Conservation (phyloP, 768 basidiomycete genomes). For the Lactarius quietus region DNA sequence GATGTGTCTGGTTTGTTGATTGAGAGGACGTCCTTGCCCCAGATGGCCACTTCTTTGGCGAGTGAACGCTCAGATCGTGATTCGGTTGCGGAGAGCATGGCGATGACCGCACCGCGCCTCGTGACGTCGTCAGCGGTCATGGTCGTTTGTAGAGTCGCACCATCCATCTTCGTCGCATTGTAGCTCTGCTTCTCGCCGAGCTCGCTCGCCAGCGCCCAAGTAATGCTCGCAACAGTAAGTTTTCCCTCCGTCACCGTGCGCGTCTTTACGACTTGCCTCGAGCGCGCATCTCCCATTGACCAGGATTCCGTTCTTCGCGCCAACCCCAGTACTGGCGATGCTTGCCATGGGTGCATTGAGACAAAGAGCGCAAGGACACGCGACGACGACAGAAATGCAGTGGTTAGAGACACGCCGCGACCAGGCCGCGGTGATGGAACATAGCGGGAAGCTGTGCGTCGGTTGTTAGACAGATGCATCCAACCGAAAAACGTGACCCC, state of each 20-base stretch:
- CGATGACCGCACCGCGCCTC: slow-evolving; percentile 55
- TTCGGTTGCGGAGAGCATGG: too few species aligned
- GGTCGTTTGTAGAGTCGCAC: slow-evolving; percentile 29
- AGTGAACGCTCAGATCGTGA: slow-evolving; percentile 96
- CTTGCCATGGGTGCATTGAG: slow-evolving; percentile 96
- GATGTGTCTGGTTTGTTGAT: slow-evolving; percentile 46
- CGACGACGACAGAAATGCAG: slow-evolving; percentile 96
- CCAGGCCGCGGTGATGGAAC: slow-evolving; percentile 81
- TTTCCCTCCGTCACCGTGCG: too few species aligned
- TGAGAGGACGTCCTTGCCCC: slow-evolving; percentile 65
- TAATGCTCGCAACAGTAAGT: slow-evolving; percentile 68
- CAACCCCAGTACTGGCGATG: too few species aligned
- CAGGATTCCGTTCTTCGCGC: slow-evolving; percentile 95
- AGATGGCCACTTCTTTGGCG: slow-evolving; percentile 85
- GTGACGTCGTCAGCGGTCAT: slow-evolving; percentile 61
- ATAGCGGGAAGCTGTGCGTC: slow-evolving; percentile 68
- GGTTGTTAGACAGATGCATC: slow-evolving; percentile 63
- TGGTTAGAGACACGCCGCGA: slow-evolving; percentile 93
- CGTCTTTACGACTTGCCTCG: slow-evolving; percentile 92
- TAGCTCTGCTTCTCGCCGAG: slow-evolving; percentile 29
- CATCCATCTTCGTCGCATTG: slow-evolving; percentile 17
- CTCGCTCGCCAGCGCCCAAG: slow-evolving; percentile 58
- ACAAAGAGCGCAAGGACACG: slow-evolving; percentile 96
- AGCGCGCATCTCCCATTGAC: slow-evolving; percentile 97
- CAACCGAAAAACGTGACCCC: slow-evolving; percentile 77